Conservation (phyloP, 106 monocot genomes). For the Dendrobium catenatum region DNA sequence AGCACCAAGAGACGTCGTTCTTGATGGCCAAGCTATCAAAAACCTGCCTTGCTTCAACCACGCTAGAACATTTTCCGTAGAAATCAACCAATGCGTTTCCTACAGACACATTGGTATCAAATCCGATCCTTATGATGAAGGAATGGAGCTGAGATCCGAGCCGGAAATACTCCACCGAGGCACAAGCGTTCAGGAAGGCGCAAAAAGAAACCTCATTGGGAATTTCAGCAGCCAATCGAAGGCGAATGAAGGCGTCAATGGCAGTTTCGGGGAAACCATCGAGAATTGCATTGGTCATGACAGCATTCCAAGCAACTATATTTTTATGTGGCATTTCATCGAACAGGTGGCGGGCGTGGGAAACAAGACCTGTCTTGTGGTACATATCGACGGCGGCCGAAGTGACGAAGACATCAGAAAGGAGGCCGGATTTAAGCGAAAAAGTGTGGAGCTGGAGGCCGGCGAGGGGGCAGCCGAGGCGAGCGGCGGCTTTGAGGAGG, state of each 20-base stretch:
- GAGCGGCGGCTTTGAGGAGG: conserved; percentile 61
- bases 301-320: conserved; percentile 61
- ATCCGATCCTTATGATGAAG: conserved; percentile 35
- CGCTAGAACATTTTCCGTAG: conserved; percentile 58
- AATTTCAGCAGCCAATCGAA: conserved; percentile 8
- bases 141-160: conserved; percentile 55
- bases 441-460: conserved; percentile 44
- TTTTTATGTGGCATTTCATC: conserved; percentile 60
- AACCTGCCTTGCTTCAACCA: conserved; percentile 33
- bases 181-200: conserved; percentile 68
- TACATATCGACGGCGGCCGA: conserved; percentile 64
- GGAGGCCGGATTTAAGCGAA: conserved; percentile 40
- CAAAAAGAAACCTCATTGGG: conserved; percentile 47
- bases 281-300: conserved; percentile 55
- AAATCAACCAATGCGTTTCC: conserved; percentile 70
- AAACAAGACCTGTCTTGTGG: conserved; percentile 29
- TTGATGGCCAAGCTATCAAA: conserved; percentile 41
- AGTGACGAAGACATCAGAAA: conserved; percentile 42
- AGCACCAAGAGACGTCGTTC: conserved; percentile 82
- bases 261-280: conserved; percentile 34
- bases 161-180: conserved; percentile 14
- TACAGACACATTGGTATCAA: conserved; percentile 37
- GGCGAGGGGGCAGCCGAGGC: not conserved
- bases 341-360: conserved; percentile 43
- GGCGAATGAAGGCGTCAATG: conserved; percentile 18